Conservation (phyloP, 768 basidiomycete genomes). For the Dioszegia aurantiaca region DNA sequence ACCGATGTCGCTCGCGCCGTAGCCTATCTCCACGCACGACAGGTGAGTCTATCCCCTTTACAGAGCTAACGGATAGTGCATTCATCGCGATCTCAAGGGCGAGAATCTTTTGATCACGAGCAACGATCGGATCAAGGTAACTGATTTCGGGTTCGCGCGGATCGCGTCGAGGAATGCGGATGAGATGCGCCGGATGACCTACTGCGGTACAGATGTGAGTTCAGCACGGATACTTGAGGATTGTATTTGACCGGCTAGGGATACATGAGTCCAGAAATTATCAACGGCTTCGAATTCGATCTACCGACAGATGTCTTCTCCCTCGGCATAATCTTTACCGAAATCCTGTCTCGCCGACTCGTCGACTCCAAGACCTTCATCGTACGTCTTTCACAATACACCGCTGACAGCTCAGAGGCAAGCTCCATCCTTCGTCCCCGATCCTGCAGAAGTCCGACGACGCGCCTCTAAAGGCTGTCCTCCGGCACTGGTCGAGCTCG, state of each 20-base stretch:
- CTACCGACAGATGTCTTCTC: constrained; percentile 93
- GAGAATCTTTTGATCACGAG: constrained; percentile 94
- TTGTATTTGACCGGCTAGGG: constrained; percentile 57
- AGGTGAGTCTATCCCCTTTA: constrained; percentile 50
- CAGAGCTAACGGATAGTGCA: constrained; percentile 48
- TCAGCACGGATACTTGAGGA: not conserved
- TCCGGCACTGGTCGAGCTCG: constrained; percentile 68
- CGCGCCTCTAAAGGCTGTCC: constrained; percentile 75
- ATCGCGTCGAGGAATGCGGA: constrained; percentile 90
- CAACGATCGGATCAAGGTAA: constrained; percentile 92
- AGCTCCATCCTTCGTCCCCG: constrained; percentile 75
- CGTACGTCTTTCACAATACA: constrained; percentile 26
- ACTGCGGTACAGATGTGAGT: constrained; percentile 54
- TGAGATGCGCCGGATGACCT: constrained; percentile 59
- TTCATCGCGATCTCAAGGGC: constrained; percentile 80
- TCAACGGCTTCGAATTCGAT: constrained; percentile 85
- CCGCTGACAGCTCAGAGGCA: constrained; percentile 56
- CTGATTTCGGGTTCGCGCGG: constrained; percentile 96
- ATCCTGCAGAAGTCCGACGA: constrained; percentile 66
- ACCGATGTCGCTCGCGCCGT: constrained; percentile 90
- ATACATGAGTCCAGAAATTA: constrained; percentile 96
- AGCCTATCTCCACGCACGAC: constrained; percentile 94
- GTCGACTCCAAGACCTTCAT: constrained; percentile 68
- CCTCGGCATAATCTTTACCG: constrained; percentile 71
- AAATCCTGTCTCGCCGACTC: constrained; percentile 78